Base-by-base conservation (phyloP, 257 asterid species). In the Solanum megistacrolobum region DNA sequence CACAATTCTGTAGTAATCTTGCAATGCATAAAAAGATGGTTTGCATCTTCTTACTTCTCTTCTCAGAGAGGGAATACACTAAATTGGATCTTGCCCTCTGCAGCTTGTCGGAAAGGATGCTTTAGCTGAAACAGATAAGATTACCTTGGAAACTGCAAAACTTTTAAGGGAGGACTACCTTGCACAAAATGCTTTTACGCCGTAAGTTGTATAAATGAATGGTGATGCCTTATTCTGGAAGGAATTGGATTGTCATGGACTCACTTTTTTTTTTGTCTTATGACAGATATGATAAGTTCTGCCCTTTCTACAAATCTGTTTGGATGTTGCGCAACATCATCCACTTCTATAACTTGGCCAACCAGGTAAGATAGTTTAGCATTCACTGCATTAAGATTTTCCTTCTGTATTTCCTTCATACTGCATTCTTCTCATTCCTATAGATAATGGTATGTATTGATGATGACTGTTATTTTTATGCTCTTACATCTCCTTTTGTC, bases 291-390 rank as follows among this genome's bases (percentile, higher is more conserved):
- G 99, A 97, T 86, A 97, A 97, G 86, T 97, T 86, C 88, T 97
- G 99, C 92, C 99, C 99, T 35, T 97, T 97, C 95, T 97, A 97
- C 94, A 97, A 97, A 94, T 96, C 98, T 12, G 99, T 97, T 87
- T 97, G 99, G 99, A 95, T 97, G 99, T 94, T 97, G 99, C 98
- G 99, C 91, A 97, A 97, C 92, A 97, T 97, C 71, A 94, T 97
- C 92, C 98, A 97, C 93, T 97, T 97, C 94, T 96, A 91, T 92
- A 94, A 92, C 89, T 93, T 96, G 96, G 99, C 99, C 89, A 97
- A 97, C 92, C 99, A 97, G 98, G 99, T 96, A 89, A 86, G 82
- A 71, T 73, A 84, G 87, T 41, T 16, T 82, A 83, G 18, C 36
- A 6, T 35, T 82, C 27, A 72, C 55, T 73, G 48, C 62, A 38